Evolutionary conservation across 306 rosid species (phyloP), one percentile per base, ranked within the genome.

Genomic region (Vigna radiata): DNA sequence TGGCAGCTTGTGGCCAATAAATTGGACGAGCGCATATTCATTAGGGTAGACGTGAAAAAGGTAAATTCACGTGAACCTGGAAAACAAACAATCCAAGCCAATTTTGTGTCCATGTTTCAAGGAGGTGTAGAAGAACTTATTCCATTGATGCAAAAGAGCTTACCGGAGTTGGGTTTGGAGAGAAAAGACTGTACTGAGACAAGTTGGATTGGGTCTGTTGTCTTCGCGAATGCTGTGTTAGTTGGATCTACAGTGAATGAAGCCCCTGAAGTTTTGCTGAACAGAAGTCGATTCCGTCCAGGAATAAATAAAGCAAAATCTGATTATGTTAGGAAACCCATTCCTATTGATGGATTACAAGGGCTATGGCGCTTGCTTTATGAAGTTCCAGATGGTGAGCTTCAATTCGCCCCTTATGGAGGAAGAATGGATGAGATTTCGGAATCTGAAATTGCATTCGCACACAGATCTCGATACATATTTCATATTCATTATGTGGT

Each of bases 391-490:
- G 5, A 4, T 69, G 21, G 48, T 16, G 0, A 8, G 0, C 4
- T 83, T 71, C 10, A 25, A 7, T 17, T 83, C 4, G 17, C 31
- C 55, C 87, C 87, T 70, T 83, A 52, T 62, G 87, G 84, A 5
- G 87, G 81, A 9, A 75, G 18, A 54, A 83, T 75, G 87, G 52
- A 79, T 83, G 52, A 75, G 33, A 83, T 83, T 79, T 63, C 79
- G 4, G 87, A 79, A 8, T 68, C 62, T 17, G 76, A 75, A 47
- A 75, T 27, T 55, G 76, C 84, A 54, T 83, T 75, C 62, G 81
- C 81, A 1, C 77, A 75, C 9, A 79, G 77, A 65, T 0, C 6
- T 12, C 84, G 84, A 37, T 75, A 47, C 70, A 8, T 83, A n/a
- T 75, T 44, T 27, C 7, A 52, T 4, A 76, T 79, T 70, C 72